Base-by-base conservation (phyloP, 805 yeast genomes). In the Pichia ethanolica region DNA sequence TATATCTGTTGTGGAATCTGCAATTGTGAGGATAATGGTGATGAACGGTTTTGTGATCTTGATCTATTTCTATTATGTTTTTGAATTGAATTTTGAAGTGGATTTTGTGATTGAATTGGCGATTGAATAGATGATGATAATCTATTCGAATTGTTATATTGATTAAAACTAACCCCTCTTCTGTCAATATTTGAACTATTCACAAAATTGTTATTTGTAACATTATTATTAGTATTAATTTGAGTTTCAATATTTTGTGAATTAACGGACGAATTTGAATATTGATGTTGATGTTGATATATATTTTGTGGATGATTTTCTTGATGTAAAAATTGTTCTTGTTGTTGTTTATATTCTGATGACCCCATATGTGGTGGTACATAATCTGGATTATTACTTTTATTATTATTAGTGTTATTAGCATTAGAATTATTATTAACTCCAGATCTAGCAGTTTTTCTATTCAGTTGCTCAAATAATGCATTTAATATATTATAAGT, bases 401-500 rank as follows among this genome's bases (percentile, higher is more conserved):
- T 44, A 14, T 44, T 14, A 36, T 52, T 57, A 40, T 51, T 52
- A 39, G 57, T 60, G 59, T 37, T 45, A 57, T 11, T n/a, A 30
- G 10, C 28, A 32, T 44, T 38, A 7, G 25, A 9, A 25, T 32
- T 37, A 37, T 45, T 20, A 25, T 58, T 57, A 25, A 54, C 57
- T 36, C 53, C 58, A 20, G 67, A 64, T 35, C 67, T 73, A 1
- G 86, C 87, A 0, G 93, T 85, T 61, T 80, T 77, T 58, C 84
- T 74, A 60, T 87, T 87, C 61, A 86, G 70, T 61, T 83, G 87
- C 59, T 86, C 91, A 61, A 86, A 86, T 47, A 89, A 67, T n/a
- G 83, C 80, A 62, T 86, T 86, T 62, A 89, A 74, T 49, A 89
- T 79, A 57, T 82, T 81, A 67, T 85, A 88, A 14, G 93, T 89